Conservation (phyloP, 305 asterid species). For the Solanum hybrid region DNA sequence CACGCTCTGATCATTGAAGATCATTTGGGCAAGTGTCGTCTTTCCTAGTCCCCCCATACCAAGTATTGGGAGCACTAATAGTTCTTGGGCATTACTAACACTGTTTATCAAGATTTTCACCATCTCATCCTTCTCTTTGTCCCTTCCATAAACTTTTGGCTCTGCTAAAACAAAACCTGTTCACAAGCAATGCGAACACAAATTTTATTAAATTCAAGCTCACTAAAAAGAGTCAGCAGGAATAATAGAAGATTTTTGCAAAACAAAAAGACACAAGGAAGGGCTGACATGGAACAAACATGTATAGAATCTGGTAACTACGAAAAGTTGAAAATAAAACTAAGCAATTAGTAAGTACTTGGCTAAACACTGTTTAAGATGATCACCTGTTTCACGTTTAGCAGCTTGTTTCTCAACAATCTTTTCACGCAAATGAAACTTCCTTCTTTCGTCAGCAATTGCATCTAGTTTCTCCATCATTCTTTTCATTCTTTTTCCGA, state of each 20-base stretch:
- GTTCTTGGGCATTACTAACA: neutral
- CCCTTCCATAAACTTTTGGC: slow-evolving; percentile 10
- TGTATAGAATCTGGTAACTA: too few species aligned
- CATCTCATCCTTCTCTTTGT: slow-evolving; percentile 5
- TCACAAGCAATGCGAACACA: too few species aligned
- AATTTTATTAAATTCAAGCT: neutral
- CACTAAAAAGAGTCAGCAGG: neutral
- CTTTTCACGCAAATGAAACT: neutral
- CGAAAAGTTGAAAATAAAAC: too few species aligned
- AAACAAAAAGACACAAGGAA: too few species aligned
- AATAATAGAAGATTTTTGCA: too few species aligned
- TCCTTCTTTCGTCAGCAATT: neutral
- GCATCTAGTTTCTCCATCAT: neutral
- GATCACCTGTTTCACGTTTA: neutral
- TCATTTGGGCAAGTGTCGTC: slow-evolving; percentile 24
- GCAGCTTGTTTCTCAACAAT: neutral
- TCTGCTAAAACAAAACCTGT: neutral
- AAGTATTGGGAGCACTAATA: slow-evolving; percentile 13
- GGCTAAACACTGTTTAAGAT: too few species aligned
- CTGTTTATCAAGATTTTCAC: neutral
- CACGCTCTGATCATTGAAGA: slow-evolving; percentile 22
- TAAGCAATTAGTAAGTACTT: too few species aligned
- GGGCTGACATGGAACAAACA: too few species aligned
- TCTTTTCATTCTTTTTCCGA: neutral
- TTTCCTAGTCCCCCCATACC: slow-evolving; percentile 26